These are phyloP conservation scores for Penicillium steckii DNA, from an alignment of 495 filamentous ascomycete genomes.

Conservation along the genomic window DNA sequence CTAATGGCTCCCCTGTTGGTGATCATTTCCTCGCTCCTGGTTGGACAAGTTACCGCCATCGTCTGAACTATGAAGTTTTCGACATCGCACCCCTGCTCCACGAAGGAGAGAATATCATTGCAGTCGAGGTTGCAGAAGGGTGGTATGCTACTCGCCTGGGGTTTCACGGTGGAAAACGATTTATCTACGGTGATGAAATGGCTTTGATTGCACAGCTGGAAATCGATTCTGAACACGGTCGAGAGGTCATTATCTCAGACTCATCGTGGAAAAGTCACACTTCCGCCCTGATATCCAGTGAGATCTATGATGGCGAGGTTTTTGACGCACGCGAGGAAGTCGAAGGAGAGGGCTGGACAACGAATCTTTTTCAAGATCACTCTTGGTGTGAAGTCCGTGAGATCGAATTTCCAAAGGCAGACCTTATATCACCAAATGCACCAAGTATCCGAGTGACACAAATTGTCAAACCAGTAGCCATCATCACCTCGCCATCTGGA, in stretches of 20 bases:
- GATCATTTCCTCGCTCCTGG: conserved; percentile 47
- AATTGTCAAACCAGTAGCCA: conserved; percentile 33
- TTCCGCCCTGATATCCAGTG: conserved; percentile 42
- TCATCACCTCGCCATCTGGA: conserved; percentile 44
- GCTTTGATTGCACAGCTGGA: conserved; percentile 47
- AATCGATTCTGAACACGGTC: conserved; percentile 21
- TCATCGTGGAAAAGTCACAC: conserved; percentile 38
- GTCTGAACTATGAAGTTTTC: conserved; percentile 50
- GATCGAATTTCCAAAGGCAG: conserved; percentile 21
- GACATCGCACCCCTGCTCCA: conserved; percentile 44
- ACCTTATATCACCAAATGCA: conserved; percentile 39
- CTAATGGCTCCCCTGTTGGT: conserved; percentile 51
- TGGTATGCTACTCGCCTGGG: conserved; percentile 56
- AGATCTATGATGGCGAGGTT: conserved; percentile 55
- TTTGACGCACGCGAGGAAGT: conserved; percentile 42
- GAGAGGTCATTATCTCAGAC: conserved; percentile 35
- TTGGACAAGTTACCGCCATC: conserved; percentile 53
- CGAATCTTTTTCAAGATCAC: conserved; percentile 7
- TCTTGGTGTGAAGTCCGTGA: conserved; percentile 15
- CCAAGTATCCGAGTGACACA: conserved; percentile 42
- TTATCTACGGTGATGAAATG: conserved; percentile 46
- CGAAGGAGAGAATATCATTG: conserved; percentile 41
- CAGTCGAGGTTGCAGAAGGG: conserved; percentile 52
- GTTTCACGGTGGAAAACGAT: conserved; percentile 26
- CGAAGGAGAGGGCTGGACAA: conserved; percentile 21